These are phyloP conservation scores for Venustampulla echinocandica DNA, from an alignment of 495 filamentous ascomycete genomes.

Conservation along the genomic window DNA sequence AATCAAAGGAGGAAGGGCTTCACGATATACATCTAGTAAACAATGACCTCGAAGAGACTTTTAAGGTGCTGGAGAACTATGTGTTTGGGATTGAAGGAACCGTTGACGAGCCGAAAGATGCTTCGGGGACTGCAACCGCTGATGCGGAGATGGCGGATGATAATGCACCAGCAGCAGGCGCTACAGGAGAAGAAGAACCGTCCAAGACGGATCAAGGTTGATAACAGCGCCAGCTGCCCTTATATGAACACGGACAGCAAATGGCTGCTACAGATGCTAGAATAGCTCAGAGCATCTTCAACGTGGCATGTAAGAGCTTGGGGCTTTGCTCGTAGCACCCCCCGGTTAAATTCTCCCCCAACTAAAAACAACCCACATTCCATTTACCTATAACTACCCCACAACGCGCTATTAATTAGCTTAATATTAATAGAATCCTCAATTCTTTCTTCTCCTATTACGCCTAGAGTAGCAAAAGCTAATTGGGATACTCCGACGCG, in stretches of 20 bases:
- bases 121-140: too few species aligned
- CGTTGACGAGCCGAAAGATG: background rate
- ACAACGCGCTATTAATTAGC: too few species aligned
- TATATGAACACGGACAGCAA: too few species aligned
- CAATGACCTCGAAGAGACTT: slow-evolving; percentile 61
- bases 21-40: slow-evolving; percentile 60
- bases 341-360: background rate
- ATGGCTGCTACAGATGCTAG: too few species aligned
- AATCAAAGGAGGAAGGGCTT: slow-evolving; percentile 47
- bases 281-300: too few species aligned
- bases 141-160: too few species aligned
- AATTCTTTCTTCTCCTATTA: background rate
- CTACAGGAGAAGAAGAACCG: too few species aligned
- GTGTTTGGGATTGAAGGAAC: slow-evolving; percentile 17
- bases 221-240: too few species aligned
- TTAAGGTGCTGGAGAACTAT: slow-evolving; percentile 28
- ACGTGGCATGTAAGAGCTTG: background rate
- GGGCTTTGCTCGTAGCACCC: background rate
- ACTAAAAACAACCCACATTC: background rate
- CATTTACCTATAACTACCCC: background rate
- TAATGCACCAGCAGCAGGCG: too few species aligned
- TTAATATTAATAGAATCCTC: background rate
- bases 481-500: background rate
- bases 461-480: background rate
- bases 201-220: too few species aligned